Base-by-base conservation (phyloP, 306 rosid genomes). In the Canavalia gladiata region DNA sequence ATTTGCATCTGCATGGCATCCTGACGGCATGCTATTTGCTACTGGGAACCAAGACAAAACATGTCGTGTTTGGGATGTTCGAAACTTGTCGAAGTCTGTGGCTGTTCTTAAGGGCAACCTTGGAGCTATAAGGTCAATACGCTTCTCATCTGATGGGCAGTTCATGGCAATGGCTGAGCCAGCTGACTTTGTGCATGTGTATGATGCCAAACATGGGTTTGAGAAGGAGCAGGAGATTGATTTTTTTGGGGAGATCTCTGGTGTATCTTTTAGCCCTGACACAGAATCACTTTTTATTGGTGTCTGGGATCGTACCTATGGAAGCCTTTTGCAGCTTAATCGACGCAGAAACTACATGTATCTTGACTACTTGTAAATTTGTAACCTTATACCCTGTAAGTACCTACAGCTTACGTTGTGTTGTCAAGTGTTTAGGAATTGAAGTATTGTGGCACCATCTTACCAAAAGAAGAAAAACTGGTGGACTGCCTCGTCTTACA, bases 41-140 rank as follows among this genome's bases (percentile, higher is more conserved):
- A 94, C 98, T 11, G 98, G 98, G 30, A 94, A 94, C 86, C 98
- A 91, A 85, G 98, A 94, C 86, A 94, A 94, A 82, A 94, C 98
- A 11, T 90, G 97, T 63, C 87, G 94, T 54, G 85, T 94, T 68
- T 94, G 98, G 98, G 98, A 94, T 82, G 85, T 88, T 76, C 84
- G 98, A 35, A 94, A 94, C 72, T 82, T 86, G 51, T 94, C 98
- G 11, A 89, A 89, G 85, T 91, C 98, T 12, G 91, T 94, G 33
- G 92, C 94, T 71, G 91, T 88, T 42, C 91, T 94, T 7, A 94
- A 91, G 88, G 98, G 98, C 1, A 91, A 94, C 84, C 88, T 94
- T 25, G 97, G 98, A 81, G 98, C 98, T 58, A 89, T 91, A 70
- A 90, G 97, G 28, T 91, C 95, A 2, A 90, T 94, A 62, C 91